A percentile compares a stretch with the other conserved stretches of the same genome.
Evolutionary conservation across 1,139 yeast genomes (phyloP).

Genomic region (Sugiyamaella grinbergsii): DNA sequence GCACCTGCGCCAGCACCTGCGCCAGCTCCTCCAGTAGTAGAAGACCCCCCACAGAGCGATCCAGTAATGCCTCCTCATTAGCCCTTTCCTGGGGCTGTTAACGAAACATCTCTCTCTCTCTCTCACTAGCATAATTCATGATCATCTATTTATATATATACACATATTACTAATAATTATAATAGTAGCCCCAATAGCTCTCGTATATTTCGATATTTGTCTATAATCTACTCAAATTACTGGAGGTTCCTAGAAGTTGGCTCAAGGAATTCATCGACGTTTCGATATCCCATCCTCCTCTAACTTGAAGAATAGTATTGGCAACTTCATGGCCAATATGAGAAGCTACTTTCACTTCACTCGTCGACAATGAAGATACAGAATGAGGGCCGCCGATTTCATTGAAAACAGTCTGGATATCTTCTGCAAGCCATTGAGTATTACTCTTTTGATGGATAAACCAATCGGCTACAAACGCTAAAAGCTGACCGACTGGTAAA

Average conservation of each 20-base stretch:
- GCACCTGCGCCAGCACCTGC: slow-evolving; percentile 26
- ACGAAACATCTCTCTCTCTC: not conserved
- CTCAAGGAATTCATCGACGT: slow-evolving; percentile 24
- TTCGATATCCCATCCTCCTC: slow-evolving; percentile 30
- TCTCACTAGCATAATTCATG: slow-evolving; percentile 10
- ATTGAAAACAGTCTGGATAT: slow-evolving; percentile 29
- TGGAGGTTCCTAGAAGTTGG: slow-evolving; percentile 22
- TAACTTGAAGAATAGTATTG: slow-evolving; percentile 29
- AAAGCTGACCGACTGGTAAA: slow-evolving; percentile 29
- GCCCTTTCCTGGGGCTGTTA: too few relatives aligned
- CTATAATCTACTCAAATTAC: not conserved
- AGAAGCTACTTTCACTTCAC: slow-evolving; percentile 28
- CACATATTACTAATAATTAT: slow-evolving; percentile 10
- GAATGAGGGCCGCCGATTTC: slow-evolving; percentile 29
- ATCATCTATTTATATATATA: slow-evolving; percentile 19
- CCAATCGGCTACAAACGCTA: slow-evolving; percentile 32
- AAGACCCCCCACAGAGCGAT: not conserved
- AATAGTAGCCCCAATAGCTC: too few relatives aligned
- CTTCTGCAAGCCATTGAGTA: slow-evolving; percentile 30
- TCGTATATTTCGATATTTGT: too few relatives aligned
- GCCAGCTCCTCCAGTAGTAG: slow-evolving; percentile 20
- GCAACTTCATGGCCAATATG: slow-evolving; percentile 30
- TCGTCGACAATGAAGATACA: slow-evolving; percentile 21
- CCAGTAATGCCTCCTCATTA: slow-evolving; percentile 4
- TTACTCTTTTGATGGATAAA: slow-evolving; percentile 28